Conservation (phyloP, 306 rosid species). For the Prosopis cineraria region DNA sequence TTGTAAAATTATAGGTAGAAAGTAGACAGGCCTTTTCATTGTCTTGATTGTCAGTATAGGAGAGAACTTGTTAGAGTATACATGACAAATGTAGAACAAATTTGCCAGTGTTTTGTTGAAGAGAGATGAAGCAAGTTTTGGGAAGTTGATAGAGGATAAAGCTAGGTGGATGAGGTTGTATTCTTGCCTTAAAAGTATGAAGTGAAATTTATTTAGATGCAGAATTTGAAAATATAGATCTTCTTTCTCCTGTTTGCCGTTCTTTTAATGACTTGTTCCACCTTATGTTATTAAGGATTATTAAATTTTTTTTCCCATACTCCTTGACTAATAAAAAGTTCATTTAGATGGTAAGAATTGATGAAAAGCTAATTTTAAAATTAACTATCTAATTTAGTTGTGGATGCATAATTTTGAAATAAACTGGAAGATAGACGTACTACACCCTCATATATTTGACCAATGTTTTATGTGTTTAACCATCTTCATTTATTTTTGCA, state of each 20-base stretch:
- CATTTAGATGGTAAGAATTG: constrained; percentile 4
- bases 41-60: constrained; percentile 99
- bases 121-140: constrained; percentile 90
- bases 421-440: not conserved
- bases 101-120: constrained; percentile 97
- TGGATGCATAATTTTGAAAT: not conserved
- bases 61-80: constrained; percentile 99
- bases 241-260: not conserved
- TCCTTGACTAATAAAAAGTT: constrained; percentile 5
- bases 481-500: too few relatives aligned
- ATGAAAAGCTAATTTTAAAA: not conserved
- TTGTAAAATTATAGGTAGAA: constrained; percentile 67
- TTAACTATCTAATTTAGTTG: not conserved
- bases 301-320: constrained; percentile 5
- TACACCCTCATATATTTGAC: not conserved
- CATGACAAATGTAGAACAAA: constrained; percentile 96
- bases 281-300: not conserved
- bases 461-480: not conserved
- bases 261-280: not conserved
- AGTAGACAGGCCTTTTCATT: constrained; percentile 96
- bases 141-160: constrained; percentile 93
- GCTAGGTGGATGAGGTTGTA: constrained; percentile 65
- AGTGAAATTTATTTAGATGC: not conserved
- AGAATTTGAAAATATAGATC: not conserved
- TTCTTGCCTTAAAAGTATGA: too few relatives aligned